phyloP scores from a whole-genome alignment of 73 alveolate species.

The Paraurostyla sp. region DNA sequence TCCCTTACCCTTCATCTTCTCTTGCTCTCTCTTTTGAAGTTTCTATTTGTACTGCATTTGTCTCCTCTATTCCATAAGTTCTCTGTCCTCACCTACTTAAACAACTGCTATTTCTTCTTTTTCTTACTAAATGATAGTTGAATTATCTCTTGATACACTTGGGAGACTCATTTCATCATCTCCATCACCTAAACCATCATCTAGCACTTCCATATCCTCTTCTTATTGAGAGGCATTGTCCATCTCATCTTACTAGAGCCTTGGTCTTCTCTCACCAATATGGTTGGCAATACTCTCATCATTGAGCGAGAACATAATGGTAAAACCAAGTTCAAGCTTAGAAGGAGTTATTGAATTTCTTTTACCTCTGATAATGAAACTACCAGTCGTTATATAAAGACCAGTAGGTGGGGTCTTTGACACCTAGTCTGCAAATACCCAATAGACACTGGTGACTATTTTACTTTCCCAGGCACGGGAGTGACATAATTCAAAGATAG shows the following conservation, averaged over 20 bases:
- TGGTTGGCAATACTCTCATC: constrained; percentile 87
- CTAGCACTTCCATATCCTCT: constrained; percentile 12
- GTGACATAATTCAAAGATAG: constrained; percentile 80
- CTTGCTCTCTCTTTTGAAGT: constrained; percentile 20
- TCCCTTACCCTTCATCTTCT: neutral
- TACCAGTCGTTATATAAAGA: constrained; percentile 84
- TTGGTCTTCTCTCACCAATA: constrained; percentile 79
- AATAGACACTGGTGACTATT: constrained; percentile 85
- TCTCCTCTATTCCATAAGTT: constrained; percentile 42
- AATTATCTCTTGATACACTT: neutral
- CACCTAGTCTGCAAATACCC: constrained; percentile 93
- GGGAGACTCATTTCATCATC: no score
- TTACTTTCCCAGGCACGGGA: constrained; percentile 91
- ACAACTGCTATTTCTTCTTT: constrained; percentile 35
- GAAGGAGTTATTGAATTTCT: constrained; percentile 88
- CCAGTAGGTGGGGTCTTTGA: constrained; percentile 93
- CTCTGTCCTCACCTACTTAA: constrained; percentile 44
- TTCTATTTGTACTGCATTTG: constrained; percentile 52
- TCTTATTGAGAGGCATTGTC: neutral
- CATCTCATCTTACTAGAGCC: constrained; percentile 63
- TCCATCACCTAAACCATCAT: constrained; percentile 33
- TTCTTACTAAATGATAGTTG: neutral
- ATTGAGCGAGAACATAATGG: constrained; percentile 83
- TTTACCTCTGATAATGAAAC: constrained; percentile 94
- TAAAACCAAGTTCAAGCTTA: constrained; percentile 90